phyloP scores from a whole-genome alignment of 2,329 filamentous ascomycete genomes.

The Colletotrichum simmondsii region DNA sequence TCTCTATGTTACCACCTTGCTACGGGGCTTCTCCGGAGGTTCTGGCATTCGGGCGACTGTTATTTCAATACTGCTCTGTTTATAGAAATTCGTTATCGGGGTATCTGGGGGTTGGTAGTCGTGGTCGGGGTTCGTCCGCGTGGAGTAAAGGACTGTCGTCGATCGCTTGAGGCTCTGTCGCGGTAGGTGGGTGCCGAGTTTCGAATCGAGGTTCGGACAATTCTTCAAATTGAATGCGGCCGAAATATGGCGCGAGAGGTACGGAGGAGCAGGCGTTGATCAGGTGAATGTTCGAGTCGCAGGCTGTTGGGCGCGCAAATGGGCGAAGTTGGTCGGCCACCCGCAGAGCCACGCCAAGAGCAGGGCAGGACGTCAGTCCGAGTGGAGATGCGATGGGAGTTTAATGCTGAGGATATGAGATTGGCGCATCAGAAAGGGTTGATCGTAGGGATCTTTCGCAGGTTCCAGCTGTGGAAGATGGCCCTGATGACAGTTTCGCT shows the following conservation, averaged over 20 bases:
- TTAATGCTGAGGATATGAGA: constrained; percentile 16
- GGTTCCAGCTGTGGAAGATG: neutral
- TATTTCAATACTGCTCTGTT: constrained; percentile 1
- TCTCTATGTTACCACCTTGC: constrained; percentile 36
- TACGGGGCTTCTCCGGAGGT: constrained; percentile 30
- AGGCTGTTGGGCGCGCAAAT: constrained; percentile 6
- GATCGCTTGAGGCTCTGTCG: constrained; percentile 11
- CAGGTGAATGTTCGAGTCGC: neutral
- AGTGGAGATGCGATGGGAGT: constrained; percentile 30
- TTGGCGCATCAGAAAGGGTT: constrained; percentile 1
- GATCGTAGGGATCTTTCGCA: neutral
- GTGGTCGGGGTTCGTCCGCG: constrained; percentile 6
- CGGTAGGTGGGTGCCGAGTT: neutral
- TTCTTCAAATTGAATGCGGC: neutral
- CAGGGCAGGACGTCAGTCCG: constrained; percentile 21
- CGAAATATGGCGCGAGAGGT: neutral
- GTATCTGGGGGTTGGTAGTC: neutral
- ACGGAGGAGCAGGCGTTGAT: neutral
- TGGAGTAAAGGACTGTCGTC: constrained; percentile 5
- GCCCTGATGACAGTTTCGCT: neutral
- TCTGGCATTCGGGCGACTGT: constrained; percentile 35
- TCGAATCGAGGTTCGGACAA: constrained; percentile 5
- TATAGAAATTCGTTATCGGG: neutral
- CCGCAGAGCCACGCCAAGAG: constrained; percentile 28
- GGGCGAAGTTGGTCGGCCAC: constrained; percentile 15